These are phyloP conservation scores for Alternaria hordeiaustralica DNA, from an alignment of 2,329 filamentous ascomycete species.

Conservation along the genomic window DNA sequence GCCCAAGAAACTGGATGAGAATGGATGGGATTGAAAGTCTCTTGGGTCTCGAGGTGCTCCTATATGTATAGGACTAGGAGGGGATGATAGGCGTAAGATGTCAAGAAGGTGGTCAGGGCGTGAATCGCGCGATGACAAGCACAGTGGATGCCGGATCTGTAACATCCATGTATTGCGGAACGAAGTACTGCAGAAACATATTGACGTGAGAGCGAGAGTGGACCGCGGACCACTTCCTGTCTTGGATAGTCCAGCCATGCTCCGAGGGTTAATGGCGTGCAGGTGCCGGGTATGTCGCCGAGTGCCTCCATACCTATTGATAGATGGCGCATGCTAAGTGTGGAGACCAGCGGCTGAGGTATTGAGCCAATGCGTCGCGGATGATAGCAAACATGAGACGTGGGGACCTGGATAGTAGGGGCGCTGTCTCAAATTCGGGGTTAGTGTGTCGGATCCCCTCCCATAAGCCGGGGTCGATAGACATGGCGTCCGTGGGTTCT, in stretches of 20 bases:
- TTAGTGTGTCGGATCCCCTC: conserved; percentile 48
- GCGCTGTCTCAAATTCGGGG: conserved; percentile 48
- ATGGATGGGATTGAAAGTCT: conserved; percentile 27
- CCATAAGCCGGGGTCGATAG: conserved; percentile 43
- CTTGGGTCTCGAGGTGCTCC: conserved; percentile 32
- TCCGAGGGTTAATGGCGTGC: conserved; percentile 46
- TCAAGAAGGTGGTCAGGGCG: conserved; percentile 37
- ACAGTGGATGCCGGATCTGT: conserved; percentile 47
- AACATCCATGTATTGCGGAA: conserved; percentile 48
- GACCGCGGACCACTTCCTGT: conserved; percentile 42
- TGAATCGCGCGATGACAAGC: conserved; percentile 47
- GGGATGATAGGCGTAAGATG: conserved; percentile 32
- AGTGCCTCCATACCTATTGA: conserved; percentile 48
- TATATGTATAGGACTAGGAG: conserved; percentile 45
- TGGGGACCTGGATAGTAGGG: conserved; percentile 38
- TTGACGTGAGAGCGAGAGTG: conserved; percentile 50
- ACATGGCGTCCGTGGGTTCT: conserved; percentile 37
- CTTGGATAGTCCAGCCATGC: conserved; percentile 44
- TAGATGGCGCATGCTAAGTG: conserved; percentile 45
- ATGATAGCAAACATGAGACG: conserved; percentile 51
- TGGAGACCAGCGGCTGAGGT: conserved; percentile 41
- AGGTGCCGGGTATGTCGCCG: conserved; percentile 42
- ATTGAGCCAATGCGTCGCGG: conserved; percentile 43
- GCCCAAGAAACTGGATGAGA: conserved; percentile 36
- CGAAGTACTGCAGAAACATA: conserved; percentile 49